Evolutionary conservation across 192 early-diverging fungal genomes (phyloP), one percentile per base, ranked within the genome.

Genomic region (Rhizoclosmatium globosum): DNA sequence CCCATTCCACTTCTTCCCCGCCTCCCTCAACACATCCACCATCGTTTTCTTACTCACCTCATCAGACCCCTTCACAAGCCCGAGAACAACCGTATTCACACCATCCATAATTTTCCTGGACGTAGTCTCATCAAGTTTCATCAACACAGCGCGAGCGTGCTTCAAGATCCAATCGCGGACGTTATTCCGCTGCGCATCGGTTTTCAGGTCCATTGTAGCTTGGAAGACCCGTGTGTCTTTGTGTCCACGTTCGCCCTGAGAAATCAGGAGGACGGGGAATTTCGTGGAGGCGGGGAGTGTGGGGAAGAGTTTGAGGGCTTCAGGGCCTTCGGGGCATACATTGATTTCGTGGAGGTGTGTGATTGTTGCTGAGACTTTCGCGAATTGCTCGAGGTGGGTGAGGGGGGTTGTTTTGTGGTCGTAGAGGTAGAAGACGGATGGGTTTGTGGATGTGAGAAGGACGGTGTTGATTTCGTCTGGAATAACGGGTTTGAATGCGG

Each of bases 381-480:
- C 72, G 44, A 74, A 74, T n/a, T 39, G 6, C 44, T 74, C 79
- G 17, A 84, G 41, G 41, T 50, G 19, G 11, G 60, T 17, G 44
- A 68, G 19, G 7, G 61, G 23, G 23, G 72, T 78, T 39, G 73
- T 71, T 31, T 64, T 56, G 42, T 76, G 80, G 72, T 88, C 82
- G 76, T 81, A 82, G 11, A 83, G 44, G 46, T 76, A 81, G 48
- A 86, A 83, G 50, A 86, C 76, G 1, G 79, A 43, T 31, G 79
- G 64, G 31, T 80, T 80, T 0, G 78, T 71, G 6, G 60, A n/a
- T 13, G 56, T 48, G 17, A 75, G 38, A 39, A 81, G 45, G 9
- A 81, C 47, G 1, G 21, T 48, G 9, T 56, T 31, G 47, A 88
- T 74, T 44, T 82, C 84, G 48, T 60, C 41, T 6, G 80, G 71